Evolutionary conservation across 83 land plant genomes (phyloP).

Genomic region (Larix sibirica): DNA sequence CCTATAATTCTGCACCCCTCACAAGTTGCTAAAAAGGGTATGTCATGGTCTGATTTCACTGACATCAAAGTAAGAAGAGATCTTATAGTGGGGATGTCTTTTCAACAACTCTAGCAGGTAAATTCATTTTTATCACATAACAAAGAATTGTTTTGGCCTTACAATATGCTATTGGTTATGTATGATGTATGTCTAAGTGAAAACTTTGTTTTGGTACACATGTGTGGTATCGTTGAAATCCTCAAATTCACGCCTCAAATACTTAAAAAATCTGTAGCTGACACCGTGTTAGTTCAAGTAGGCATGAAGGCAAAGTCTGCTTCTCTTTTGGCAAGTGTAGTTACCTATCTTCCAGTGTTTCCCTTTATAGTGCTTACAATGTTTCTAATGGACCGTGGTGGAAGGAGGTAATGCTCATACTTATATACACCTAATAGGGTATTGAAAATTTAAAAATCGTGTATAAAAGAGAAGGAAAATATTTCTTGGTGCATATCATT

Average conservation of each 20-base stretch:
- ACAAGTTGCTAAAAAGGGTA: constrained; percentile 33
- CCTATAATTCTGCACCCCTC: constrained; percentile 53
- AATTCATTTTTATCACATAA: neutral
- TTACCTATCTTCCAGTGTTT: constrained; percentile 36
- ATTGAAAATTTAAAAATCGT: too few relatives aligned
- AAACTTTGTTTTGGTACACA: constrained; percentile 23
- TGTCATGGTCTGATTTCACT: constrained; percentile 29
- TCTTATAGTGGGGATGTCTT: constrained; percentile 43
- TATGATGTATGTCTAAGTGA: neutral
- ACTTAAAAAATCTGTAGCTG: constrained; percentile 37
- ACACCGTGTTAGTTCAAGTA: constrained; percentile 17
- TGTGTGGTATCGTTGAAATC: constrained; percentile 49
- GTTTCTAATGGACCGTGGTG: constrained; percentile 47
- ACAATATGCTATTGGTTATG: neutral
- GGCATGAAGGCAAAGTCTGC: constrained; percentile 37
- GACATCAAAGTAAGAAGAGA: constrained; percentile 45
- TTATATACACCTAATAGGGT: too few relatives aligned
- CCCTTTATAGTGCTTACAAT: constrained; percentile 48
- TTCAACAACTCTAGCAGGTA: constrained; percentile 52
- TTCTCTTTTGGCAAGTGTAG: constrained; percentile 42
- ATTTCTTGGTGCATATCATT: too few relatives aligned
- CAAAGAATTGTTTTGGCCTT: too few relatives aligned
- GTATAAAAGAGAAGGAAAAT: too few relatives aligned
- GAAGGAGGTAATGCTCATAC: constrained; percentile 31
- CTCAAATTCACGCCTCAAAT: constrained; percentile 48